Evolutionary conservation across 345 rosid species (phyloP), one percentile per base, ranked within the genome.

Genomic region (Barbarea vulgaris): DNA sequence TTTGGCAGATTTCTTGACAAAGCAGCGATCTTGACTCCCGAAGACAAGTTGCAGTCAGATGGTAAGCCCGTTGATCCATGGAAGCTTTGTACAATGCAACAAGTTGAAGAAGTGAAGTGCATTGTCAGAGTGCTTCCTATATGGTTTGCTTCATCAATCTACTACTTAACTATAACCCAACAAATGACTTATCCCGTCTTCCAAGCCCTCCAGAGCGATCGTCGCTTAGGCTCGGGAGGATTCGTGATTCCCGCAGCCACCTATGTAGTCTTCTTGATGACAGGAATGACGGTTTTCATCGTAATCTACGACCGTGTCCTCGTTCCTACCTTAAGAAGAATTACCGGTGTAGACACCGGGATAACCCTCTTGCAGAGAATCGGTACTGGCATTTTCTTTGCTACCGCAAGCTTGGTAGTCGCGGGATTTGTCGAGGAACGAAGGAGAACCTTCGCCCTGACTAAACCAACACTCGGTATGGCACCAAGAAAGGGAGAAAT

Each of bases 91-190:
- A 83, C 90, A 76, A 53, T 84, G 74, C 91, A 89, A 62, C 95
- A 89, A 83, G 87, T 87, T 17, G 91, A 89, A 73, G 91, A 89
- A 83, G 81, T 75, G 72, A 89, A 89, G 80, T 89, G 95, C 51
- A 37, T 85, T 53, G n/a, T 82, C 37, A 81, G 88, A 78, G 82
- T 87, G 69, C 70, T 89, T 28, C 91, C 91, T 15, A 81, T 89
- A 51, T 87, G 91, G 95, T 9, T 80, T 21, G 76, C 90, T 11
- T 59, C 87, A 18, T 69, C 85, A 8, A 39, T 89, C 3, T 87
- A 67, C 80, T 64, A 77, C 36, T 34, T 82, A 5, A 75, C 84
- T 25, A 41, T 85, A 17, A 59, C 71, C 19, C 95, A 84, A 75
- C 88, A 84, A 17, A 80, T 78, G 44, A 89, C 86, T 1, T 89